Evolutionary conservation across 116 monocot species (phyloP), one percentile per base, ranked within the genome.

Genomic region (Iris pallida): DNA sequence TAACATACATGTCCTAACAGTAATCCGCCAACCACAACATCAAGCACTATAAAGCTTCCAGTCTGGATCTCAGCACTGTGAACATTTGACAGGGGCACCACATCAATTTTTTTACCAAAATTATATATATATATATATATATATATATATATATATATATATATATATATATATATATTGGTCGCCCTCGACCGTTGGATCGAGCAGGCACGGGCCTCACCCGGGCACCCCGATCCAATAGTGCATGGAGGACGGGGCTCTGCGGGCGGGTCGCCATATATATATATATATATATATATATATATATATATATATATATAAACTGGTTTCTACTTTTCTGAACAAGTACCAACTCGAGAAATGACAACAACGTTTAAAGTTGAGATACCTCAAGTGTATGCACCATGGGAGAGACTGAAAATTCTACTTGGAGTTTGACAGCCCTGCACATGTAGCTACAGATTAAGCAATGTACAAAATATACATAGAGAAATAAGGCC

Each of bases 311-410:
- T 47, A 5, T 8, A 64, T 47, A 12, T 11, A 11, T 47, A 40
- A 47, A 4, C 17, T 3, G 5, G 7, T 18, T 19, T 16, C 47
- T 45, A 64, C 18, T 44, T 61, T 4, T 40, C 59, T 59, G 40
- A 42, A 30, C 30, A 30, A 1, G 30, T 30, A 30, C 0, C 11
- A 5, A 61, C 43, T 30, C 30, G 3, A 0, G 3, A n/a, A 17
- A 64, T 12, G 0, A 30, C 3, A 30, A 30, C 30, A 30, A 30
- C 2, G 17, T 47, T 47, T 16, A 5, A 47, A 30, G 43, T 8
- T 64, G 47, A 47, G 18, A 14, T 64, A 64, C 64, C 64, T 64
- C 17, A 18, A 47, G 47, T 14, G n/a, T 20, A 51, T 12, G 16
- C 58, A 58, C 5, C 8, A 55, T 11, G 7, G 6, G 5, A 55